These are phyloP conservation scores for Trichoderma sp. DNA, from an alignment of 2,329 filamentous ascomycete species.

Conservation along the genomic window DNA sequence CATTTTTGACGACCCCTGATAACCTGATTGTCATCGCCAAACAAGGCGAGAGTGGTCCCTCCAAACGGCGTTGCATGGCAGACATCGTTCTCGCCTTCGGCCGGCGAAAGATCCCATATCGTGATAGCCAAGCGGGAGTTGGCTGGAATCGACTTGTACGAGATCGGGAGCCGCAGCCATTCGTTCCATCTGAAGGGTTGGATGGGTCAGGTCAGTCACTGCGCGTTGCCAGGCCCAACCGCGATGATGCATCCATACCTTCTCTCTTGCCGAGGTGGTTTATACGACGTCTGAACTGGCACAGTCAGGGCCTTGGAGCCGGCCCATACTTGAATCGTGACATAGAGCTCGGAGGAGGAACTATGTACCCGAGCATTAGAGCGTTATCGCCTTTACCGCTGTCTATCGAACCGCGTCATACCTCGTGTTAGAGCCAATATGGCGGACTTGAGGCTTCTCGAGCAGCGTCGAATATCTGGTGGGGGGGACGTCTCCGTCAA, in stretches of 20 bases:
- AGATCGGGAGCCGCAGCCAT: conserved; percentile 87
- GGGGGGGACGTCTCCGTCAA: conserved; percentile 50
- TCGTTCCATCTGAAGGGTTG: conserved; percentile 75
- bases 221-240: neutral
- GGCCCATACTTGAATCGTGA: conserved; percentile 91
- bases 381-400: neutral
- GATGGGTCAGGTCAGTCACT: neutral
- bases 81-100: conserved; percentile 67
- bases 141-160: conserved; percentile 78
- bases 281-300: conserved; percentile 89
- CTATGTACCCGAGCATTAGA: conserved; percentile 47
- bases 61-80: conserved; percentile 88
- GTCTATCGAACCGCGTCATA: conserved; percentile 38
- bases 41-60: conserved; percentile 88
- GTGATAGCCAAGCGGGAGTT: conserved; percentile 89
- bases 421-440: conserved; percentile 85
- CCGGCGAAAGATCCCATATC: conserved; percentile 89
- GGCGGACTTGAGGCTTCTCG: conserved; percentile 75
- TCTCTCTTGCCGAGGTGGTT: conserved; percentile 76
- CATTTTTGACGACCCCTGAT: conserved; percentile 94
- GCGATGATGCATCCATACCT: conserved; percentile 46
- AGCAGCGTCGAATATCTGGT: conserved; percentile 68
- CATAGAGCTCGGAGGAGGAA: conserved; percentile 83
- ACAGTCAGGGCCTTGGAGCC: conserved; percentile 94
- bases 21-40: conserved; percentile 87